phyloP scores from a whole-genome alignment of 192 early-diverging fungal species.

The Dissophora globulifera region DNA sequence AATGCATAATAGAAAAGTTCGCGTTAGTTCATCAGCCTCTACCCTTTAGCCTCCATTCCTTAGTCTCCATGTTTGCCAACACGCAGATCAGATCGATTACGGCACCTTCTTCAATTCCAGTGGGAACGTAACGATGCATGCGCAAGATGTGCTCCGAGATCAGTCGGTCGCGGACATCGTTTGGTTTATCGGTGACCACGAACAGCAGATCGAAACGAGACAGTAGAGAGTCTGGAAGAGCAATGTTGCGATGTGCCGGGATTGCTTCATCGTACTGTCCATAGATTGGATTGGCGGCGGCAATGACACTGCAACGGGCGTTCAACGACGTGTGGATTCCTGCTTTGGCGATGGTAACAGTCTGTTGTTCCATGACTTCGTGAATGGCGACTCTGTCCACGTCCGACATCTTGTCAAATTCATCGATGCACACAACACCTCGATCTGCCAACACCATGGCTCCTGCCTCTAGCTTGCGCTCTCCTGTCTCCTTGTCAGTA shows the following conservation, averaged over 20 bases:
- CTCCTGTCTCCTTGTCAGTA: conserved; percentile 94
- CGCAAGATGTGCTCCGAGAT: conserved; percentile 94
- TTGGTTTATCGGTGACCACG: conserved; percentile 92
- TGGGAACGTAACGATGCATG: conserved; percentile 93
- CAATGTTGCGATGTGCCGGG: conserved; percentile 93
- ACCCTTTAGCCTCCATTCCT: not conserved
- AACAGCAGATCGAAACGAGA: conserved; percentile 99
- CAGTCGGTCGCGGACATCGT: conserved; percentile 84
- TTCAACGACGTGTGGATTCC: conserved; percentile 99
- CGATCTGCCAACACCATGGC: conserved; percentile 99
- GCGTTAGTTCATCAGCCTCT: not conserved
- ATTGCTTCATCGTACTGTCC: conserved; percentile 91
- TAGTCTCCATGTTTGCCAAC: no score
- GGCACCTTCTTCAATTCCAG: conserved; percentile 85
- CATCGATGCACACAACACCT: conserved; percentile 98
- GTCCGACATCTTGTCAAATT: conserved; percentile 99
- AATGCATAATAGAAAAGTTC: no score
- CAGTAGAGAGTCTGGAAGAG: conserved; percentile 93
- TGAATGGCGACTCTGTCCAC: conserved; percentile 98
- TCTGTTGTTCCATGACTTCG: conserved; percentile 99
- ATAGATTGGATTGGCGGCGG: conserved; percentile 96
- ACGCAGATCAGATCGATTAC: not conserved
- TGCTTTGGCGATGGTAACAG: conserved; percentile 96
- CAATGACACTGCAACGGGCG: conserved; percentile 95
- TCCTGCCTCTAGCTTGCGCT: conserved; percentile 93